Evolutionary conservation across 345 rosid species (phyloP).

Genomic region (Eutrema japonicum): DNA sequence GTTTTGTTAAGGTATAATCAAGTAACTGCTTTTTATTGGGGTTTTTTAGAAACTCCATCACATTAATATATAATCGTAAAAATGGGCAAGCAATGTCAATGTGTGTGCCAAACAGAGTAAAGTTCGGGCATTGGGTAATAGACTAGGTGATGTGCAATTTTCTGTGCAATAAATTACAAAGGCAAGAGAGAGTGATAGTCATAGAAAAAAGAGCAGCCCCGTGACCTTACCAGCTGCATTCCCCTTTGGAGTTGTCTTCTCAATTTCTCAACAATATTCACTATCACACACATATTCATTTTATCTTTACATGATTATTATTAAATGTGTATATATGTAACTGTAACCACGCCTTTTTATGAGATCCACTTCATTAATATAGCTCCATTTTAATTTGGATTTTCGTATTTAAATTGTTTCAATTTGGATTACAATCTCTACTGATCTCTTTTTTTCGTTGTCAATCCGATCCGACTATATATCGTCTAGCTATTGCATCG

Average conservation of each 20-base stretch:
- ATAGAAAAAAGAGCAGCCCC: background rate
- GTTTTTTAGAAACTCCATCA: no score
- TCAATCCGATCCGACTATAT: background rate
- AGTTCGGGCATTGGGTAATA: background rate
- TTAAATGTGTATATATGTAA: background rate
- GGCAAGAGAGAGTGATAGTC: slow-evolving; percentile 14
- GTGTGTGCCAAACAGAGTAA: background rate
- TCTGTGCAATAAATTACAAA: background rate
- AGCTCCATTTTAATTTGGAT: background rate
- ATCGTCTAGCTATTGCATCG: background rate
- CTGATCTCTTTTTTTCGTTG: background rate
- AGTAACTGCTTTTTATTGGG: no score
- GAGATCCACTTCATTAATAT: background rate
- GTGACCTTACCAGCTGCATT: slow-evolving; percentile 30
- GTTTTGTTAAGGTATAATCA: no score
- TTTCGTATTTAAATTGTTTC: no score
- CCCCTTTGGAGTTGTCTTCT: slow-evolving; percentile 11
- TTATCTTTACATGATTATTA: slow-evolving; percentile 15
- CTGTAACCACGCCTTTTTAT: background rate
- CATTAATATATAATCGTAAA: background rate
- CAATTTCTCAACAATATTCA: slow-evolving; percentile 23
- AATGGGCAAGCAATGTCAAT: background rate
- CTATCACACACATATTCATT: slow-evolving; percentile 5
- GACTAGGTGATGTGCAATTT: background rate
- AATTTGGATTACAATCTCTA: background rate